phyloP scores from a whole-genome alignment of 495 filamentous ascomycete genomes.

The Neurospora discreta region DNA sequence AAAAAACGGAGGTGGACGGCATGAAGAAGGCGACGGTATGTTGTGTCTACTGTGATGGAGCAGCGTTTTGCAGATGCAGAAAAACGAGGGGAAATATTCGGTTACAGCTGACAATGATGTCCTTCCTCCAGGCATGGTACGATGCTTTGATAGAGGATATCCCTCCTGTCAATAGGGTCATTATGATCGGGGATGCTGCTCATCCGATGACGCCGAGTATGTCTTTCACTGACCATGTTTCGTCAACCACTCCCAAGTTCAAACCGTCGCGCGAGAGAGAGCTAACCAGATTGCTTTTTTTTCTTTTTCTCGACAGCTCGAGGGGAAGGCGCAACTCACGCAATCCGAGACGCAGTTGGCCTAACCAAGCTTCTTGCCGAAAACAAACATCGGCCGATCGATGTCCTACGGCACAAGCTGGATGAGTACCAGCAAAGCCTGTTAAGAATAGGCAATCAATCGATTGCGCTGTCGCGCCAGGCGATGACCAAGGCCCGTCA shows the following conservation, averaged over 20 bases:
- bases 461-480: not conserved
- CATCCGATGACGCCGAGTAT: conserved; percentile 52
- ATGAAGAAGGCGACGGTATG: conserved; percentile 1
- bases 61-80: not conserved
- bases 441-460: conserved; percentile 6
- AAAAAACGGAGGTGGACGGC: conserved; percentile 6
- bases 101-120: not conserved
- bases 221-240: no score
- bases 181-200: conserved; percentile 45
- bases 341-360: conserved; percentile 18
- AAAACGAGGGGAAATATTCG: not conserved
- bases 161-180: conserved; percentile 28
- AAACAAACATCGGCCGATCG: conserved; percentile 4
- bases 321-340: conserved; percentile 25
- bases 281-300: not conserved
- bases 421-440: conserved; percentile 12
- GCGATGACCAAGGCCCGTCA: not conserved
- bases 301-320: conserved; percentile 8
- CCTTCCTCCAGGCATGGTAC: conserved; percentile 1
- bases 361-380: conserved; percentile 9
- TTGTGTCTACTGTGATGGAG: not conserved
- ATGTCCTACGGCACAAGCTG: not conserved
- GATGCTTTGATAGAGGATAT: conserved; percentile 11
- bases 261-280: not conserved
- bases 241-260: not conserved